phyloP scores from a whole-genome alignment of 192 early-diverging fungal genomes.

The Linnemannia schmuckeri region DNA sequence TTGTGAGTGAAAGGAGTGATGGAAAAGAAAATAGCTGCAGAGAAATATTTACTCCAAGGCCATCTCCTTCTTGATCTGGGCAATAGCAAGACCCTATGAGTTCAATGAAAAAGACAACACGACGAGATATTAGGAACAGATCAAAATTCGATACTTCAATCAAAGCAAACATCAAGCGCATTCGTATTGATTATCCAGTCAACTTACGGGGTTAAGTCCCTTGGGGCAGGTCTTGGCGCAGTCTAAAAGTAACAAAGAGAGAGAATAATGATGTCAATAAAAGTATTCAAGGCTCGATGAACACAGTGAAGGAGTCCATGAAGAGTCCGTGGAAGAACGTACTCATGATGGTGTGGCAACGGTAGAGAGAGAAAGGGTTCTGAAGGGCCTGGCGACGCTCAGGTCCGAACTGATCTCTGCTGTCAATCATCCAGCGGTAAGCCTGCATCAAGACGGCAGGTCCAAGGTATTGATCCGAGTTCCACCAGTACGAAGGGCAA shows the following conservation, averaged over 20 bases:
- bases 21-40: background rate
- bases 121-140: background rate
- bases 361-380: conserved; percentile 97
- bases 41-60: conserved; percentile 70
- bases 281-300: background rate
- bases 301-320: background rate
- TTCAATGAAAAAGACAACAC: background rate
- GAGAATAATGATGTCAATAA: background rate
- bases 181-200: background rate
- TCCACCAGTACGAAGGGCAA: conserved; percentile 98
- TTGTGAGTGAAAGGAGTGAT: background rate
- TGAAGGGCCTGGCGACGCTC: conserved; percentile 91
- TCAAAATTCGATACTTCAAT: background rate
- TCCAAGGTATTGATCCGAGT: conserved; percentile 93
- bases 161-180: background rate
- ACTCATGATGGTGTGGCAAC: conserved; percentile 99
- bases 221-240: conserved; percentile 98
- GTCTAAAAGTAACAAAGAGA: conserved; percentile 55
- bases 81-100: conserved; percentile 88
- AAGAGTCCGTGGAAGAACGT: background rate
- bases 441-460: conserved; percentile 97
- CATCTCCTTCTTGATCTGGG: conserved; percentile 96
- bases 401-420: conserved; percentile 90
- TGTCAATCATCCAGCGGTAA: conserved; percentile 99
- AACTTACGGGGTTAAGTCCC: conserved; percentile 88